Conservation (phyloP, 176 grass and related monocot species). For the Carex pumila region DNA sequence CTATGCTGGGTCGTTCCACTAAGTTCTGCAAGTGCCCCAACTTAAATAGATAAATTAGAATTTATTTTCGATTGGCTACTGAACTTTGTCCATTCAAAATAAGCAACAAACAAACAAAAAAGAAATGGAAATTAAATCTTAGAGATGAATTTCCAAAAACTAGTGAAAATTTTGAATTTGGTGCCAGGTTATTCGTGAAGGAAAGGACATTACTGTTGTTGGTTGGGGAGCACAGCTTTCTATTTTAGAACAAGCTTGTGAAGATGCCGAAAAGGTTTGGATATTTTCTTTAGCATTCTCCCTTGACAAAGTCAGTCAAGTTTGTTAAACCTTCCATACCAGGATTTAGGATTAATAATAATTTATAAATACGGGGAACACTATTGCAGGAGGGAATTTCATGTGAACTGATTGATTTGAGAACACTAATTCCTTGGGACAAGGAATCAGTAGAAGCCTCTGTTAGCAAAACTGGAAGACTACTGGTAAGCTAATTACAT, state of each 20-base stretch:
- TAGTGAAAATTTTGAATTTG: neutral
- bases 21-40: neutral
- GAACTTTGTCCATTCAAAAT: neutral
- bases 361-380: neutral
- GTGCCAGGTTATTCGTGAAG: slow-evolving; percentile 66
- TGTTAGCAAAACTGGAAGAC: slow-evolving; percentile 79
- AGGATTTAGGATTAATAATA: slow-evolving; percentile 14
- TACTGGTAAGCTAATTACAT: slow-evolving; percentile 48
- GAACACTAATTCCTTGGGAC: slow-evolving; percentile 94
- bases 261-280: slow-evolving; percentile 71
- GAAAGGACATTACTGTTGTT: slow-evolving; percentile 79
- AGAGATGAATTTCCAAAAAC: neutral
- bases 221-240: slow-evolving; percentile 95
- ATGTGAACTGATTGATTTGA: slow-evolving; percentile 91
- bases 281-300: neutral
- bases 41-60: neutral
- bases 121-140: neutral
- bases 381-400: slow-evolving; percentile 77
- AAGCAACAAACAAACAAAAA: neutral
- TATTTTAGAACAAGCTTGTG: slow-evolving; percentile 73
- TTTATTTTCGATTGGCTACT: neutral
- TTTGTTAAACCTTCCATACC: neutral
- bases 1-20: neutral
- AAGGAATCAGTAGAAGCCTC: slow-evolving; percentile 82
- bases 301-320: neutral